Conservation (phyloP, 805 yeast species). For the Tetrapisispora namnaoensis region DNA sequence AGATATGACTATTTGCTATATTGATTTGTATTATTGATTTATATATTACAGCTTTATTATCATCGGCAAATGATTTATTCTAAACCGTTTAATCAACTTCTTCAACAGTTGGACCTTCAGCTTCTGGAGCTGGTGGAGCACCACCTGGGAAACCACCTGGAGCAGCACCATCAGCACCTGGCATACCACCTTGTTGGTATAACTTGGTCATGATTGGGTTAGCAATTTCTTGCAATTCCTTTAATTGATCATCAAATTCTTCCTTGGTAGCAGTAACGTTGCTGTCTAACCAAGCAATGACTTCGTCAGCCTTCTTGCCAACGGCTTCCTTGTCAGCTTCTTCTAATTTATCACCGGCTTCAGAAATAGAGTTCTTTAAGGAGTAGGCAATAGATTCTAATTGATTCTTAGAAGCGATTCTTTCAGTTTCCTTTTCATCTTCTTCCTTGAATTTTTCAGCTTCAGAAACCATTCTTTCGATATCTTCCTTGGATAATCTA, state of each 20-base stretch:
- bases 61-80: not conserved
- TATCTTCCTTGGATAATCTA: slow-evolving; percentile 95
- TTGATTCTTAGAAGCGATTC: slow-evolving; percentile 91
- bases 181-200: slow-evolving; percentile 86
- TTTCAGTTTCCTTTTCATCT: slow-evolving; percentile 88
- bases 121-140: slow-evolving; percentile 53
- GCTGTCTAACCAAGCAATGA: slow-evolving; percentile 84
- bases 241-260: slow-evolving; percentile 87
- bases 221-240: slow-evolving; percentile 92
- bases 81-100: slow-evolving; percentile 52
- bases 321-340: slow-evolving; percentile 65
- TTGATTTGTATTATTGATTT: not conserved
- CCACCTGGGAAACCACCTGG: slow-evolving; percentile 57
- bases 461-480: slow-evolving; percentile 94
- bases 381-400: slow-evolving; percentile 94
- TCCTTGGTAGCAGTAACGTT: slow-evolving; percentile 88
- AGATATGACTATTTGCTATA: not conserved
- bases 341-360: slow-evolving; percentile 72
- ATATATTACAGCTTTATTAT: not conserved
- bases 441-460: slow-evolving; percentile 98
- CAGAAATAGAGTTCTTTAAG: slow-evolving; percentile 71
- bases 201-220: slow-evolving; percentile 96
- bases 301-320: slow-evolving; percentile 73
- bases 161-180: slow-evolving; percentile 45
- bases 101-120: slow-evolving; percentile 68